Evolutionary conservation across 352 stramenopile species (phyloP), one percentile per base, ranked within the genome.

Genomic region (Pythium volutum): DNA sequence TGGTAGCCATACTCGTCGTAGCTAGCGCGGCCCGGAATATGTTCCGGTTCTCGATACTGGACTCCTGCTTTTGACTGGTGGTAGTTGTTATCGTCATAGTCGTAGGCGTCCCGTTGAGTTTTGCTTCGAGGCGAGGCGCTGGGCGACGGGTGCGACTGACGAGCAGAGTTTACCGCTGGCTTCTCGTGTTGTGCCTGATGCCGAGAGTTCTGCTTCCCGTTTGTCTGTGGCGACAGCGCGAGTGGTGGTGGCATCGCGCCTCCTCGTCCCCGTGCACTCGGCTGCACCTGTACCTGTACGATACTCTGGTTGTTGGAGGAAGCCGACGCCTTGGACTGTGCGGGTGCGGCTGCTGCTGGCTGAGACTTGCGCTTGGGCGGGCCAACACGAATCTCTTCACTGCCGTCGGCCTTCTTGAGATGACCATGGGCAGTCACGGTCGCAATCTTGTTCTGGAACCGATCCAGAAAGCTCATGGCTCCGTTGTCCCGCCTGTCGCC

Each of bases 401-500:
- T 90, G 20, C 84, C 84, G 49, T 91, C 84, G 8, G 81, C 79
- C 42, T 89, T 89, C 58, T 85, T 88, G 10, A 92, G 71, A 27
- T 90, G 83, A 0, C 83, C 82, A 53, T 92, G 82, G 4, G 81
- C 82, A 4, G 81, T 92, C 62, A 94, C 84, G 1, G 82, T 92
- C 50, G 81, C 76, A 51, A 91, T 91, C 69, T 94, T 94, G 56
- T 81, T 77, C 45, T 91, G 81, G 60, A 94, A 94, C 48, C 84
- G 72, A 56, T 91, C 81, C 33, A 92, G 66, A 62, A 94, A 94
- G 70, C 78, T 93, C 84, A 93, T 91, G 6, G 14, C 12, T 7
- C 1, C 11, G 9, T 39, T 53, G 14, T 38, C 16, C 11, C 18
- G 52, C 16, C 22, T 16, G 16, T 22, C 18, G 9, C 36, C n/a